Evolutionary conservation across 768 basidiomycete species (phyloP).

Genomic region (Auricularia cornea): DNA sequence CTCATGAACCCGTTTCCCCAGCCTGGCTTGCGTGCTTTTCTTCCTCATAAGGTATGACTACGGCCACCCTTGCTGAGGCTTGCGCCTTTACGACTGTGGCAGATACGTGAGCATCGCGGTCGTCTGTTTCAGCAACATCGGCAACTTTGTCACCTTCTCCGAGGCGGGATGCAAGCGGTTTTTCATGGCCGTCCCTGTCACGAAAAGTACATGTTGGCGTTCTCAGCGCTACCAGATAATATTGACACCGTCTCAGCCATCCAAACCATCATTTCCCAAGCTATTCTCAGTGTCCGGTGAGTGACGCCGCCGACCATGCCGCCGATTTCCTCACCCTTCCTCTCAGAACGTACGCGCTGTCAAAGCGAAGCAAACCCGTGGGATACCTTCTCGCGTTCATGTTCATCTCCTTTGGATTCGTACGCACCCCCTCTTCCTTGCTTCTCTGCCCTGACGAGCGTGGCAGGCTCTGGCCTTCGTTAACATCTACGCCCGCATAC

Average conservation of each 20-base stretch:
- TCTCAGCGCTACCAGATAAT: too few species aligned
- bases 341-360: constrained; percentile 48
- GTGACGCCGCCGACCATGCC: constrained; percentile 1
- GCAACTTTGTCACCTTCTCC: constrained; percentile 51
- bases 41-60: constrained; percentile 38
- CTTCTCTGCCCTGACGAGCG: not conserved
- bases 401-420: not conserved
- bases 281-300: constrained; percentile 55
- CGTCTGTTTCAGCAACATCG: constrained; percentile 46
- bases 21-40: constrained; percentile 19
- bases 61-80: too few species aligned
- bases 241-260: constrained; percentile 32
- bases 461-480: not conserved
- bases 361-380: constrained; percentile 35
- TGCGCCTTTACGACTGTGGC: not conserved
- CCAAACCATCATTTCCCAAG: constrained; percentile 57
- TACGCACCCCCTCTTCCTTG: not conserved
- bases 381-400: constrained; percentile 51
- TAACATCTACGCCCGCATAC: constrained; percentile 30
- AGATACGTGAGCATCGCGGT: constrained; percentile 39
- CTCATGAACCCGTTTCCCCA: not conserved
- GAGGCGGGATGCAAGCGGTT: constrained; percentile 36
- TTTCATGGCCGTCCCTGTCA: constrained; percentile 43
- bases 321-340: not conserved
- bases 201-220: constrained; percentile 64